Conservation (phyloP, 768 basidiomycete genomes). For the Leccinum aurantiacum region DNA sequence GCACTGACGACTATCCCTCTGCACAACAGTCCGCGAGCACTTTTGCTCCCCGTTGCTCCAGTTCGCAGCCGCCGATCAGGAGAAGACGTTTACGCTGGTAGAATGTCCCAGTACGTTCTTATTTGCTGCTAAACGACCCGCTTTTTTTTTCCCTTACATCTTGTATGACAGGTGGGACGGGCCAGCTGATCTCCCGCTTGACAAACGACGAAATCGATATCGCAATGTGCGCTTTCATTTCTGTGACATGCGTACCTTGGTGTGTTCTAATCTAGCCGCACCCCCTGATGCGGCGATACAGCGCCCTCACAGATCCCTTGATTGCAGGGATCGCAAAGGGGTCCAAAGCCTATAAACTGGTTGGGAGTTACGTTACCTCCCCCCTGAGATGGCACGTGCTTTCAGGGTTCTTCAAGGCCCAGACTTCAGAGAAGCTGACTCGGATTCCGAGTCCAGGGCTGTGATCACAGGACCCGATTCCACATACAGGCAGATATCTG, state of each 20-base stretch:
- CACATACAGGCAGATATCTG: constrained; percentile 63
- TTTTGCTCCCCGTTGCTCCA: constrained; percentile 93
- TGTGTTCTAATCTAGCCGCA: constrained; percentile 1
- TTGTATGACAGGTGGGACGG: constrained; percentile 66
- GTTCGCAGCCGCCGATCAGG: constrained; percentile 66
- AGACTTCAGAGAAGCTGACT: background rate
- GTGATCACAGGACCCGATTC: constrained; percentile 82
- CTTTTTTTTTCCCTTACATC: too few relatives aligned
- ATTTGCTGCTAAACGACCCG: background rate
- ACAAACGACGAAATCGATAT: constrained; percentile 78
- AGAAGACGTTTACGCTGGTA: constrained; percentile 75
- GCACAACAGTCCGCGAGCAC: constrained; percentile 71
- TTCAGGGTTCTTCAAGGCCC: background rate
- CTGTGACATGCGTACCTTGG: constrained; percentile 1
- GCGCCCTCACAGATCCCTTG: constrained; percentile 87
- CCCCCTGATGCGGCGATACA: constrained; percentile 27
- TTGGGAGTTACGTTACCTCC: constrained; percentile 88
- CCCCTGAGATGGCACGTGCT: constrained; percentile 76
- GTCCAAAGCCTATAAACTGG: constrained; percentile 82
- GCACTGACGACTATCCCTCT: constrained; percentile 6
- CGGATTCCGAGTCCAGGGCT: constrained; percentile 54
- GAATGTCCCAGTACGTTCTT: constrained; percentile 77
- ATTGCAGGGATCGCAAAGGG: constrained; percentile 94
- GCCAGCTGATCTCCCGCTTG: constrained; percentile 75
- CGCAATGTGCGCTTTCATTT: constrained; percentile 57